These are phyloP conservation scores for Nematocida ironsii DNA, from an alignment of 371 early-diverging fungal species.

Conservation along the genomic window DNA sequence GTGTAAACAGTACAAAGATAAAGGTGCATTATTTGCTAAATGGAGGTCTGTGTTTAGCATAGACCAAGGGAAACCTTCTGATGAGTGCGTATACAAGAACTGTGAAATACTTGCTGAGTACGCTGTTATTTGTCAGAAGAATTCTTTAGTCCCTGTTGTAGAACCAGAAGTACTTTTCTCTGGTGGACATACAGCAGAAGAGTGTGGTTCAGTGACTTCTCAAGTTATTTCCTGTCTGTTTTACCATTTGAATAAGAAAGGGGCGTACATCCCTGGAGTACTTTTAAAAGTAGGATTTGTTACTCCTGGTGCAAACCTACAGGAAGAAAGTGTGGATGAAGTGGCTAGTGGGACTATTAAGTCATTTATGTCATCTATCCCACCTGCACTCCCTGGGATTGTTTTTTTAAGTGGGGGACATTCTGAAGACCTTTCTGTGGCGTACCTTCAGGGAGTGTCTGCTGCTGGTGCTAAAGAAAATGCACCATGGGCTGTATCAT, in stretches of 20 bases:
- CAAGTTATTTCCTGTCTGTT: slow-evolving; percentile 72
- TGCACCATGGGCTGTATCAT: slow-evolving; percentile 73
- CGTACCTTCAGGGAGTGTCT: slow-evolving; percentile 72
- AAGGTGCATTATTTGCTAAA: slow-evolving; percentile 74
- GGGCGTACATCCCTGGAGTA: slow-evolving; percentile 73
- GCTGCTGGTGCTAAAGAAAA: slow-evolving; percentile 51
- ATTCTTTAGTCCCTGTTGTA: slow-evolving; percentile 74
- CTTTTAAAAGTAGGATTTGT: slow-evolving; percentile 75
- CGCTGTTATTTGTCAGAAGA: slow-evolving; percentile 73
- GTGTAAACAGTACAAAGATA: slow-evolving; percentile 70
- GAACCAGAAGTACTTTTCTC: slow-evolving; percentile 75
- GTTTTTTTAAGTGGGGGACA: slow-evolving; percentile 76
- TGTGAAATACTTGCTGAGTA: slow-evolving; percentile 73
- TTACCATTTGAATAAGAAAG: slow-evolving; percentile 71
- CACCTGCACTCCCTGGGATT: slow-evolving; percentile 73
- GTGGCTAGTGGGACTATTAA: slow-evolving; percentile 72
- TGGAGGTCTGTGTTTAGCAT: slow-evolving; percentile 74
- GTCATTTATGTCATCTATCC: slow-evolving; percentile 72
- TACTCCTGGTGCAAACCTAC: slow-evolving; percentile 71
- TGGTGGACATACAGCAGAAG: slow-evolving; percentile 72
- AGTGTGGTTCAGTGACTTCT: slow-evolving; percentile 70
- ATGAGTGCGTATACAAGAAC: slow-evolving; percentile 72
- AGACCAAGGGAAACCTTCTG: slow-evolving; percentile 69
- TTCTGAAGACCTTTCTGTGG: slow-evolving; percentile 72
- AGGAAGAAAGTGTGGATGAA: slow-evolving; percentile 70